Percentiles rank a stretch among this genome's conserved stretches.
phyloP scores from a whole-genome alignment of 78 protist genomes.

The Diacronema lutheri region DNA sequence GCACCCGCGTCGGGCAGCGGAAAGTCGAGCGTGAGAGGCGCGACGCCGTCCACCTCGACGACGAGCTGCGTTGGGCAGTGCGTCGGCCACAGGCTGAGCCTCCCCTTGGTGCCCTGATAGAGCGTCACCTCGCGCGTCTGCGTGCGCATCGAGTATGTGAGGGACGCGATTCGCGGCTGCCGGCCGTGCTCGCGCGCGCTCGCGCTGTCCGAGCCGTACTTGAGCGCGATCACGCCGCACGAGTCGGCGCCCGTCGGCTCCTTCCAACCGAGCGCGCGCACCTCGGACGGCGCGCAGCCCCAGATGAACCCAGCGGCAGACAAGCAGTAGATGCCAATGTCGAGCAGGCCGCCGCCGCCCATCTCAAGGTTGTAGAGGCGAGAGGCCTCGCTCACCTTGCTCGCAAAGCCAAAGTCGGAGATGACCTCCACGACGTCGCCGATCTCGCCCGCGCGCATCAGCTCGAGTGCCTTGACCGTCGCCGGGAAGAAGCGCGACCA shows the following conservation, averaged over 20 bases:
- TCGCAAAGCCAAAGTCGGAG: neutral
- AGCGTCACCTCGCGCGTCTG: neutral
- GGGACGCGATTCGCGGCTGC: neutral
- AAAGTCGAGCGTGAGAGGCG: neutral
- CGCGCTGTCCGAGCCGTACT: no score
- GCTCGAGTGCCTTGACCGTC: neutral
- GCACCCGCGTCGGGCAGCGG: neutral
- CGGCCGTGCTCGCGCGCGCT: no score
- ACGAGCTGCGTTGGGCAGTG: neutral
- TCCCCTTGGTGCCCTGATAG: neutral
- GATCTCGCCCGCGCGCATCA: neutral
- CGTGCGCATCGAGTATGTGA: neutral
- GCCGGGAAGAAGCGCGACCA: conserved; percentile 51
- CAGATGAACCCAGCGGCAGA: neutral
- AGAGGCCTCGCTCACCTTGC: neutral
- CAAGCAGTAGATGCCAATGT: neutral
- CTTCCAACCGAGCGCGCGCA: neutral
- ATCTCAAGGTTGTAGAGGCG: neutral
- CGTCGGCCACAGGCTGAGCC: neutral
- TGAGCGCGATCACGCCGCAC: neutral
- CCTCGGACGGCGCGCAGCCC: neutral
- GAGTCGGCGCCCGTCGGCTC: no score
- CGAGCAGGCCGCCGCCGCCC: conserved; percentile 8
- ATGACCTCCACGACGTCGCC: neutral
- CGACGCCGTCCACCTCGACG: neutral